Conservation (phyloP, 371 early-diverging fungal species). For the Mucor irregularis region DNA sequence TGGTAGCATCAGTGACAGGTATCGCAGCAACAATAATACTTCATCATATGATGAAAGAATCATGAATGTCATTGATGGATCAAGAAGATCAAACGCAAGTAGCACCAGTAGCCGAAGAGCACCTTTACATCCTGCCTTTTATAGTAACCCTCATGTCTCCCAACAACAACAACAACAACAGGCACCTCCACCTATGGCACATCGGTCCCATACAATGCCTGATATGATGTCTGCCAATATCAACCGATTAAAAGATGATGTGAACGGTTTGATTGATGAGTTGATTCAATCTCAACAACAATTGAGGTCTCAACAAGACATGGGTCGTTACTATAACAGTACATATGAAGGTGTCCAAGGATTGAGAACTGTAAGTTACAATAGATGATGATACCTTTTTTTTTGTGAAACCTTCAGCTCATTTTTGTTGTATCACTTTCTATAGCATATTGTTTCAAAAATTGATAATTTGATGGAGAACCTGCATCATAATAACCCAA, state of each 20-base stretch:
- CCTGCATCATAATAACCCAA: background rate
- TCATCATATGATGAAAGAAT: conserved; percentile 9
- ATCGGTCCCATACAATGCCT: conserved; percentile 3
- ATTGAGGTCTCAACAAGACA: background rate
- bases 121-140: conserved; percentile 4
- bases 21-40: background rate
- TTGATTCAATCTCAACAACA: conserved; percentile 13
- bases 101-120: background rate
- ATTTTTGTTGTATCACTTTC: background rate
- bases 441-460: conserved; percentile 13
- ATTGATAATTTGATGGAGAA: conserved; percentile 14
- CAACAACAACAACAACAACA: background rate
- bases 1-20: no score
- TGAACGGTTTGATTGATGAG: conserved; percentile 14
- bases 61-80: conserved; percentile 10
- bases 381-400: background rate
- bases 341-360: conserved; percentile 10
- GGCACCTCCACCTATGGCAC: background rate
- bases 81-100: conserved; percentile 1
- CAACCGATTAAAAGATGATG: conserved; percentile 14
- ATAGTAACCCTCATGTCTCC: conserved; percentile 1
- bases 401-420: background rate
- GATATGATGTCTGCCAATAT: conserved; percentile 1
- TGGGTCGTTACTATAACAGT: conserved; percentile 1
- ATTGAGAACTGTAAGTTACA: conserved; percentile 16